These are phyloP conservation scores for Balamuthia mandrillaris DNA, from an alignment of 208 protist genomes.

Conservation along the genomic window DNA sequence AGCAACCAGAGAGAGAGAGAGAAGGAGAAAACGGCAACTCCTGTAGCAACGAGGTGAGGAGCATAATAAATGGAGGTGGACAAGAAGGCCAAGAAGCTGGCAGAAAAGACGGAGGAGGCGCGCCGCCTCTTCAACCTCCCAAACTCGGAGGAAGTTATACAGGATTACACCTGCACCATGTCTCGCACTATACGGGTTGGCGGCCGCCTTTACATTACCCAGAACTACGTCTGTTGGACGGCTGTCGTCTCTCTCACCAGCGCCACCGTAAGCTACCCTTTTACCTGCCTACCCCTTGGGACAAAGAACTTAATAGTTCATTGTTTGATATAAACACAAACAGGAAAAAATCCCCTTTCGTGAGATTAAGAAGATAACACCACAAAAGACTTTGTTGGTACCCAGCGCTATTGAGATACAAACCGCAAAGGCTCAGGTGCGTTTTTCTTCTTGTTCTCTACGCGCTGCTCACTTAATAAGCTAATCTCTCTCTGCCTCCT, in stretches of 20 bases:
- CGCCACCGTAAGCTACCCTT: neutral
- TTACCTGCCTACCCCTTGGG: no score
- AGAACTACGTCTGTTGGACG: constrained; percentile 18
- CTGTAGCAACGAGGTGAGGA: no score
- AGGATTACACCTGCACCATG: neutral
- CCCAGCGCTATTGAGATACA: neutral
- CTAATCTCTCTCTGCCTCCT: no score
- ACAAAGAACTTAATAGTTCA: no score
- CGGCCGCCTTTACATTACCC: constrained; percentile 7
- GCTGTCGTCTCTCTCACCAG: neutral
- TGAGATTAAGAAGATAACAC: neutral
- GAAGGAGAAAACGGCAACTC: no score
- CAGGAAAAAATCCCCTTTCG: constrained; percentile 25
- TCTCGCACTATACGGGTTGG: neutral
- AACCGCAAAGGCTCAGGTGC: neutral
- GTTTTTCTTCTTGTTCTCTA: neutral
- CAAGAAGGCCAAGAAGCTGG: neutral
- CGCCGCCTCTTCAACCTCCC: constrained; percentile 6
- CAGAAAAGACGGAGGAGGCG: neutral
- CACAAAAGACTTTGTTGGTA: neutral
- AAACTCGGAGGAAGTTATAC: constrained; percentile 4
- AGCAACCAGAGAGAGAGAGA: no score
- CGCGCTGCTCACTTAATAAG: no score
- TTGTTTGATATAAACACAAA: no score
- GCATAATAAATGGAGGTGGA: no score